Base-by-base conservation (phyloP, 148 eudicot species). In the Rhododendron griersonianum region DNA sequence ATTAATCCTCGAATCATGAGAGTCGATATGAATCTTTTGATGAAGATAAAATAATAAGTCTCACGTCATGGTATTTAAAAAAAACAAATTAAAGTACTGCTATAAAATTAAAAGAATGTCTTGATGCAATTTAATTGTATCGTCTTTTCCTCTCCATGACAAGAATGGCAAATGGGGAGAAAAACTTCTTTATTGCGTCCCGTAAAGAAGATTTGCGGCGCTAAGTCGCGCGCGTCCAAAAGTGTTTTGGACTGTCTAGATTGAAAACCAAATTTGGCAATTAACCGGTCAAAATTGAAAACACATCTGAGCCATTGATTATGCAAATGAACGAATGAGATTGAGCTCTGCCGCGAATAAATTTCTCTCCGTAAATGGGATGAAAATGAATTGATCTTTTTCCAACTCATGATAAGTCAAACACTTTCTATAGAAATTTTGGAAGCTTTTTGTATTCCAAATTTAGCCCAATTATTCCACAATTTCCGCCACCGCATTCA, bases 251-350 rank as follows among this genome's bases (percentile, higher is more conserved):
- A 41, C 45, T 8, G 1, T 41, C 0, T 41, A 41, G 7, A 41
- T 41, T 41, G 45, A 41, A 41, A 41, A 41, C 6, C 45, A 41
- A 41, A 6, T 41, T 41, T 41, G 45, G 0, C 7, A 41, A 6
- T 41, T 41, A 41, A 41, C 1, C 0, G 7, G 7, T 41, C 1
- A 41, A 41, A 41, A 41, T 41, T 41, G 45, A 41, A 6, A 41
- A 41, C 45, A 41, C 7, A 41, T 41, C 45, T 5, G 45, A 41
- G 1, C 0, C 0, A 5, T 5, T 41, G 1, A 41, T 41, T 6
- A 0, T 0, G 7, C 45, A 0, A 41, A 41, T 41, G 45, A 0
- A 41, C 45, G 1, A 1, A 0, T 41, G 45, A 41, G 0, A 6
- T 41, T 41, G 45, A 41, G 0, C 45, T 6, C 7, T 1, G 7